Percentiles rank a stretch among this genome's conserved stretches.
phyloP scores from a whole-genome alignment of 768 basidiomycete genomes.

The Podaxis sp. region DNA sequence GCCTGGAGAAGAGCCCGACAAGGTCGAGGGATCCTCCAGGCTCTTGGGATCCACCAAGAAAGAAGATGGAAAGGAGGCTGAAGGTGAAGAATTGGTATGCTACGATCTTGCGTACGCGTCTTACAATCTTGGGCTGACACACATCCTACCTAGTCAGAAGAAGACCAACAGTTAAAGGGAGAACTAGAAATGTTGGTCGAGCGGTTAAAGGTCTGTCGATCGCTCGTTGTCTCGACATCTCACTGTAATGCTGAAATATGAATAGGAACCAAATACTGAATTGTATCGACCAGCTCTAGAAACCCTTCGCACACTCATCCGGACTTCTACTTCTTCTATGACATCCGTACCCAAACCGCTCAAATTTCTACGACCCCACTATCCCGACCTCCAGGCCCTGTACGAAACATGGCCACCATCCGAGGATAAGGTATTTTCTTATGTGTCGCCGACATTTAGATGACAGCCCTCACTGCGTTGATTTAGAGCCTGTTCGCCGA shows the following conservation, averaged over 20 bases:
- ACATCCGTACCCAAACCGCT: conserved; percentile 98
- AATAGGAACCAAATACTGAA: conserved; percentile 81
- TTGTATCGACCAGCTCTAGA: conserved; percentile 91
- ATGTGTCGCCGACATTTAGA: neutral
- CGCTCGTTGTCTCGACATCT: conserved; percentile 10
- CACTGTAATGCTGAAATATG: conserved; percentile 15
- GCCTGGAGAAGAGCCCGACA: conserved; percentile 31
- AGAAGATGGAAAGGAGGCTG: conserved; percentile 47
- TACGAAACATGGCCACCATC: conserved; percentile 82
- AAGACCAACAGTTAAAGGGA: conserved; percentile 88
- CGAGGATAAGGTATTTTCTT: conserved; percentile 62
- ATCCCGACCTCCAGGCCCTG: conserved; percentile 78
- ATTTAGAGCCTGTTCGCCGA: conserved; percentile 89
- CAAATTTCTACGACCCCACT: conserved; percentile 95
- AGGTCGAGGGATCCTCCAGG: conserved; percentile 50
- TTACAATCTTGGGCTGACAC: conserved; percentile 7
- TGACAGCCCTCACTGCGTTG: conserved; percentile 16
- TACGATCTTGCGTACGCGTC: neutral
- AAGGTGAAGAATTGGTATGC: conserved; percentile 82
- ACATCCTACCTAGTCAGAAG: conserved; percentile 68
- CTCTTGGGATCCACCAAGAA: conserved; percentile 48
- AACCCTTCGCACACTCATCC: conserved; percentile 88
- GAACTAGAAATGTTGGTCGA: conserved; percentile 98
- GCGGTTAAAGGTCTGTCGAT: conserved; percentile 70
- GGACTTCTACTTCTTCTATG: conserved; percentile 98